These are phyloP conservation scores for Amesomyces nigricolor DNA, from an alignment of 2,329 filamentous ascomycete genomes.

Conservation along the genomic window DNA sequence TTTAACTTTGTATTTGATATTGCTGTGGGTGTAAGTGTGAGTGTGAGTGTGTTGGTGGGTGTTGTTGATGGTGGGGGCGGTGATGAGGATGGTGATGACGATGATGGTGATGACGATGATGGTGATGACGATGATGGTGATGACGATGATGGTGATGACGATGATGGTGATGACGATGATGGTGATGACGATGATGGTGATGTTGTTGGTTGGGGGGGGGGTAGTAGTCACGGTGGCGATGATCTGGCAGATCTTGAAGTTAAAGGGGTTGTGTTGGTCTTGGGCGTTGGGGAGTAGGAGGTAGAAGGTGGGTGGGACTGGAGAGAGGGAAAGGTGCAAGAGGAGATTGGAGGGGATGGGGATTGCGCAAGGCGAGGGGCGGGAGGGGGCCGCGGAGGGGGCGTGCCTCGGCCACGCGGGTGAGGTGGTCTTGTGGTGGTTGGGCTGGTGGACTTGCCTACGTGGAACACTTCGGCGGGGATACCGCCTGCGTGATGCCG, in stretches of 20 bases:
- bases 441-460: not conserved
- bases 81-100: not conserved
- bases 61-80: not conserved
- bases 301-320: too few relatives aligned
- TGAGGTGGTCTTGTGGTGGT: not conserved
- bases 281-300: too few relatives aligned
- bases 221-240: not conserved
- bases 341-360: too few relatives aligned
- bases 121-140: not conserved
- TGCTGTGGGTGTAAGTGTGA: not conserved
- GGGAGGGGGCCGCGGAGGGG: too few relatives aligned
- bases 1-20: not conserved
- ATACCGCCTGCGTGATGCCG: conserved; percentile 1
- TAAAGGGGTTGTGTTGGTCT: too few relatives aligned
- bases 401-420: too few relatives aligned
- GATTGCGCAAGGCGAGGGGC: too few relatives aligned
- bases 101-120: not conserved
- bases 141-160: not conserved
- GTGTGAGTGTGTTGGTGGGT: not conserved
- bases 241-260: too few relatives aligned
- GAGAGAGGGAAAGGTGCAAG: too few relatives aligned
- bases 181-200: not conserved
- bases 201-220: not conserved
- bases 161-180: too few relatives aligned
- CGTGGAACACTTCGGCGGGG: conserved; percentile 13